These are phyloP conservation scores for Stagonosporopsis tanaceti DNA, from an alignment of 2,329 filamentous ascomycete genomes.

Conservation along the genomic window DNA sequence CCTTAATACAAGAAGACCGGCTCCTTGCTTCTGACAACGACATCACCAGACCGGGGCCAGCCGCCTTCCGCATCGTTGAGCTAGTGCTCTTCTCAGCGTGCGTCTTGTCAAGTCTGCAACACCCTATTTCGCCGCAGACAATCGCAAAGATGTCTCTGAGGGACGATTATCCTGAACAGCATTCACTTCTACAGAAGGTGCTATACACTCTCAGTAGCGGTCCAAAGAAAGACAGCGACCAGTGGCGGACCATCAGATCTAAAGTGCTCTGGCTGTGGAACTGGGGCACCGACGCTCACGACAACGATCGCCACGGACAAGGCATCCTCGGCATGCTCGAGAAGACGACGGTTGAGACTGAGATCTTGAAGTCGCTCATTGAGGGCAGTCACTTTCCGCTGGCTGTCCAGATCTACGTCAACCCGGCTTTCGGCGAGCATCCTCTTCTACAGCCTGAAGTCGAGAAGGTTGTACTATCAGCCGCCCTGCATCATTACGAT, in stretches of 20 bases:
- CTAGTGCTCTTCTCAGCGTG: slow-evolving; percentile 64
- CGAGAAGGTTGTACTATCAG: slow-evolving; percentile 67
- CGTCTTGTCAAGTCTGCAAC: slow-evolving; percentile 52
- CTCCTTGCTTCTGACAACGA: slow-evolving; percentile 68
- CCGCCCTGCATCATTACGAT: slow-evolving; percentile 77
- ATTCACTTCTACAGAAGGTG: slow-evolving; percentile 65
- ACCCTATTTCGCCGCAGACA: slow-evolving; percentile 52
- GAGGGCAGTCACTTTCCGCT: slow-evolving; percentile 70
- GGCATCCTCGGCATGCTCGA: slow-evolving; percentile 67
- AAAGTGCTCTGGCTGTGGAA: slow-evolving; percentile 76
- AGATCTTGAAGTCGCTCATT: slow-evolving; percentile 74
- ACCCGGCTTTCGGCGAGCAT: slow-evolving; percentile 60
- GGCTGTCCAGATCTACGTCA: slow-evolving; percentile 64
- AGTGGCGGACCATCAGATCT: slow-evolving; percentile 60
- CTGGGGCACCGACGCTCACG: slow-evolving; percentile 67
- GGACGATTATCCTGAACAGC: slow-evolving; percentile 70
- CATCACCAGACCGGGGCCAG: slow-evolving; percentile 67
- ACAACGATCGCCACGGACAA: slow-evolving; percentile 49
- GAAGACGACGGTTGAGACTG: slow-evolving; percentile 70
- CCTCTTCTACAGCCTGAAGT: slow-evolving; percentile 62
- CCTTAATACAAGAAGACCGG: slow-evolving; percentile 51
- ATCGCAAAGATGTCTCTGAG: slow-evolving; percentile 69
- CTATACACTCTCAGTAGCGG: slow-evolving; percentile 62
- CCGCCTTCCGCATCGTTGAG: slow-evolving; percentile 67
- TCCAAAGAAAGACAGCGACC: slow-evolving; percentile 66